A percentile compares a stretch with the other conserved stretches of the same genome.
Evolutionary conservation across 352 stramenopile genomes (phyloP).

Genomic region (Pythium periplocum): DNA sequence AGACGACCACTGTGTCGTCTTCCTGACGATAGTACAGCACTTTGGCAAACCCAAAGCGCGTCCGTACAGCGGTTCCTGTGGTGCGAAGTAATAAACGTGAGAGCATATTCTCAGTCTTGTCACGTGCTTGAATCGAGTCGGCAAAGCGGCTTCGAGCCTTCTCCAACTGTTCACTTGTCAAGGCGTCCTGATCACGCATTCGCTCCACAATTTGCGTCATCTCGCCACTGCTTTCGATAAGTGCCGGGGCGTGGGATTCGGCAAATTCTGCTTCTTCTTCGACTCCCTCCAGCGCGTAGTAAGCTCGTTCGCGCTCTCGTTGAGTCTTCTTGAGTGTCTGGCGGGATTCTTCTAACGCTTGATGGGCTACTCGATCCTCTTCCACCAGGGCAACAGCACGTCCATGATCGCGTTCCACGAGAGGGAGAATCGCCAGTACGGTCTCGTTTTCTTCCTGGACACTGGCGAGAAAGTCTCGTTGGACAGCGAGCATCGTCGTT

Average conservation of each 20-base stretch:
- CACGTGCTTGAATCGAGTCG: slow-evolving; percentile 11
- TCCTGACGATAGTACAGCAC: slow-evolving; percentile 46
- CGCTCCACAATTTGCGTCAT: slow-evolving; percentile 45
- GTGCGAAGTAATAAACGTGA: slow-evolving; percentile 37
- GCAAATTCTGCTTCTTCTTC: slow-evolving; percentile 77
- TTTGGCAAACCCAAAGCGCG: slow-evolving; percentile 40
- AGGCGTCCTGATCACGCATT: slow-evolving; percentile 21
- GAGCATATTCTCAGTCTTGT: slow-evolving; percentile 21
- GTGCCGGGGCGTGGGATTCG: slow-evolving; percentile 54
- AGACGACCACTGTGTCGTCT: slow-evolving; percentile 46
- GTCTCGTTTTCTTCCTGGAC: slow-evolving; percentile 37
- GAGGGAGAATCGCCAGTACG: slow-evolving; percentile 46
- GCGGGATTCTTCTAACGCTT: slow-evolving; percentile 25
- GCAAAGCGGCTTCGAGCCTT: slow-evolving; percentile 15
- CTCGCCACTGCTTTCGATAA: slow-evolving; percentile 51
- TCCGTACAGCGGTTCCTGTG: slow-evolving; percentile 31
- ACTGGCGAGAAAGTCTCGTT: slow-evolving; percentile 39
- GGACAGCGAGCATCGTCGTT: slow-evolving; percentile 33
- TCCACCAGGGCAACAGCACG: slow-evolving; percentile 32
- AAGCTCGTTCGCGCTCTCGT: slow-evolving; percentile 39
- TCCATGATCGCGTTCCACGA: slow-evolving; percentile 51
- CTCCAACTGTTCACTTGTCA: slow-evolving; percentile 16
- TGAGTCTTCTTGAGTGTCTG: slow-evolving; percentile 23
- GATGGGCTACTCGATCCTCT: slow-evolving; percentile 32
- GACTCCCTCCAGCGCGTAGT: slow-evolving; percentile 54